Evolutionary conservation across 331 rosid genomes (phyloP).

Genomic region (Rhamnella rubrinervis): DNA sequence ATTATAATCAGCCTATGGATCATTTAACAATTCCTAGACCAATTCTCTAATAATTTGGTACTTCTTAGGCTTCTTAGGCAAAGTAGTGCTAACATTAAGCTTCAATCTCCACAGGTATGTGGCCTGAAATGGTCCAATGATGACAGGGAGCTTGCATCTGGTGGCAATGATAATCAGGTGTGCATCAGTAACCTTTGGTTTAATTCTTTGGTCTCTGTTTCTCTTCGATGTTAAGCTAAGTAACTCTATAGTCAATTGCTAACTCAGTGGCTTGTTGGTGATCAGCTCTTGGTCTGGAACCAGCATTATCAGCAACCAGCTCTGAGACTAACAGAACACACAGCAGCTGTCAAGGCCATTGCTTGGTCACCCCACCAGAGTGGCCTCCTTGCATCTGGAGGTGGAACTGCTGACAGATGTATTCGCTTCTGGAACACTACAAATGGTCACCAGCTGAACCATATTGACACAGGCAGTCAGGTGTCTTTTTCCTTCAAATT

Average conservation of each 20-base stretch:
- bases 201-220: not conserved
- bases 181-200: not conserved
- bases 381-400: constrained; percentile 90
- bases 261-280: constrained; percentile 20
- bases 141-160: constrained; percentile 97
- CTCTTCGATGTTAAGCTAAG: not conserved
- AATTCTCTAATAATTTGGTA: no score
- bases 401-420: constrained; percentile 97
- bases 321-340: constrained; percentile 82
- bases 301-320: constrained; percentile 91
- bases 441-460: constrained; percentile 84
- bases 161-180: constrained; percentile 99
- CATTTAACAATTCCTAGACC: no score
- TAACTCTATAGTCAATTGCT: not conserved
- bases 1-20: no score
- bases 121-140: constrained; percentile 97
- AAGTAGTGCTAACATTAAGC: not conserved
- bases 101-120: constrained; percentile 60
- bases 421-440: constrained; percentile 99
- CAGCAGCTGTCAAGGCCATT: constrained; percentile 98
- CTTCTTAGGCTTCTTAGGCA: no score
- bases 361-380: constrained; percentile 98
- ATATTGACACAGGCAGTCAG: constrained; percentile 97
- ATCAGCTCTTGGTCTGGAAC: constrained; percentile 93
- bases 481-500: constrained; percentile 24